Conservation (phyloP, 2,329 filamentous ascomycete genomes). For the Claviceps monticola region DNA sequence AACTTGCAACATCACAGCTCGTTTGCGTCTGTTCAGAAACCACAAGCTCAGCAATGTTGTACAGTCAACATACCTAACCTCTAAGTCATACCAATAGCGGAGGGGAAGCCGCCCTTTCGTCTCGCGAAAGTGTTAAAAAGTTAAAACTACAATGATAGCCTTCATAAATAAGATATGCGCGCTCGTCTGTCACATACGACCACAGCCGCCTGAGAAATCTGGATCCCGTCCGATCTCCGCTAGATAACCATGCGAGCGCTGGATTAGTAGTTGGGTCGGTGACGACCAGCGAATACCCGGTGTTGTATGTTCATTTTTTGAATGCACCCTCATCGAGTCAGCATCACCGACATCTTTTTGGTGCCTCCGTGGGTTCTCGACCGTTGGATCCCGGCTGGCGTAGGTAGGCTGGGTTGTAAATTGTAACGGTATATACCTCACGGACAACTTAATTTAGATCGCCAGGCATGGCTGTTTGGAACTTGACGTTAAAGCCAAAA, state of each 20-base stretch:
- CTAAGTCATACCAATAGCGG: not conserved
- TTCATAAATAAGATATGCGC: not conserved
- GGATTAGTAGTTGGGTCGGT: constrained; percentile 5
- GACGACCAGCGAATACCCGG: constrained; percentile 5
- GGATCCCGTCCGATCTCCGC: constrained; percentile 3
- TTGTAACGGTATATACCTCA: too few species aligned
- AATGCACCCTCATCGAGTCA: not conserved
- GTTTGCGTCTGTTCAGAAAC: too few species aligned
- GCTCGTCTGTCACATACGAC: not conserved
- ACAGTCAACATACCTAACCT: too few species aligned
- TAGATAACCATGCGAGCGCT: constrained; percentile 1
- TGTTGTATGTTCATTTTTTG: constrained; percentile 5
- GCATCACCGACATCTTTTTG: not conserved
- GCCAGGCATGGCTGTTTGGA: too few species aligned
- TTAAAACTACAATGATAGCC: not conserved
- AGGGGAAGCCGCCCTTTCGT: not conserved
- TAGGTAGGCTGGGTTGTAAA: too few species aligned
- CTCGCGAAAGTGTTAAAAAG: too few species aligned
- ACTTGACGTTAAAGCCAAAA: too few species aligned
- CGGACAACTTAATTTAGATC: too few species aligned
- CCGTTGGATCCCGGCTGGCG: not conserved
- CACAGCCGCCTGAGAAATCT: constrained; percentile 1
- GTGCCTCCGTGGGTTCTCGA: not conserved
- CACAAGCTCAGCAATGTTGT: too few species aligned
- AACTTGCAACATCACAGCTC: too few species aligned